Conservation (phyloP, 495 filamentous ascomycete species). For the Hyaloscypha finlandica region DNA sequence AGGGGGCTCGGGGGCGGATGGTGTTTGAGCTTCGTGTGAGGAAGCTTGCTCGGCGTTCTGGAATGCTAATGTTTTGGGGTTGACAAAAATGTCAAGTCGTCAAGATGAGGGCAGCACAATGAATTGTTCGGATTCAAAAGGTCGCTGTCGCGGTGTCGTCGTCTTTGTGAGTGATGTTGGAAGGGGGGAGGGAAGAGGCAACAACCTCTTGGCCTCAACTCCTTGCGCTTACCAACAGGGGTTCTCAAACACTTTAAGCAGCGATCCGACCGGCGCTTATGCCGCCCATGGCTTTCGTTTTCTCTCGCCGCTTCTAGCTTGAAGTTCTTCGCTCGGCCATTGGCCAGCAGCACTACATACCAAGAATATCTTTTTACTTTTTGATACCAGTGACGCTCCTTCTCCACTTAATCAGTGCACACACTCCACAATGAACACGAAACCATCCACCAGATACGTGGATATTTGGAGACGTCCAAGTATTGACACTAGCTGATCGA, state of each 20-base stretch:
- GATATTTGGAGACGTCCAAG: not conserved
- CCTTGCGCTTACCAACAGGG: not conserved
- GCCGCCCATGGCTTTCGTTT: not conserved
- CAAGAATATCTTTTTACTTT: constrained; percentile 11
- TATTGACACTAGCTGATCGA: not conserved
- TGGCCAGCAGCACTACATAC: not conserved
- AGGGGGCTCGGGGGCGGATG: constrained; percentile 8
- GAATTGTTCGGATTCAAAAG: constrained; percentile 9
- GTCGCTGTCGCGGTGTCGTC: constrained; percentile 15
- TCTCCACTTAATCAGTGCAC: constrained; percentile 8
- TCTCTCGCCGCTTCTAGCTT: constrained; percentile 19
- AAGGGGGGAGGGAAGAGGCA: constrained; percentile 2
- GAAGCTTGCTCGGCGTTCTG: constrained; percentile 13
- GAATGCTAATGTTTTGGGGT: constrained; percentile 8
- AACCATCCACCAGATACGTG: not conserved
- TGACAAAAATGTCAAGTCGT: constrained; percentile 18
- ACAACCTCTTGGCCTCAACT: constrained; percentile 8
- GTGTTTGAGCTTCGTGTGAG: constrained; percentile 24
- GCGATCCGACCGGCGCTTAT: constrained; percentile 18
- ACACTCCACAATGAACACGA: constrained; percentile 4
- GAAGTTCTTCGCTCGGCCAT: not conserved
- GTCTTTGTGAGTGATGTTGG: constrained; percentile 21
- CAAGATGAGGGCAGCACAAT: constrained; percentile 7
- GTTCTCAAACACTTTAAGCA: constrained; percentile 14
- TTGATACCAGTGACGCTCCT: not conserved